A percentile compares a stretch with the other conserved stretches of the same genome.
phyloP scores from a whole-genome alignment of 2,329 filamentous ascomycete genomes.

The Lachnellula occidentalis region DNA sequence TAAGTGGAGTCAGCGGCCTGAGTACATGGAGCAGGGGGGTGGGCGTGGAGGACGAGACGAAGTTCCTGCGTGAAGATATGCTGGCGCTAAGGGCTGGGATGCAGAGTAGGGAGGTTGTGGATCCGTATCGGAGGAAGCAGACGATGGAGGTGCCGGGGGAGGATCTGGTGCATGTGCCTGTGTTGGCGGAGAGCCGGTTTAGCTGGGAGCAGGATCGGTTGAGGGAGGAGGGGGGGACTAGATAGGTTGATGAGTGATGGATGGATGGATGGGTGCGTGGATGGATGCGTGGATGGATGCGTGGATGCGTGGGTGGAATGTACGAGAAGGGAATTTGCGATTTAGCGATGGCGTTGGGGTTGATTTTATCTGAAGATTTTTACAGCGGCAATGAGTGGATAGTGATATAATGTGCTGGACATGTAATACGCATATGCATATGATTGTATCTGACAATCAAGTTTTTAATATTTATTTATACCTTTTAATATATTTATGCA shows the following conservation, averaged over 20 bases:
- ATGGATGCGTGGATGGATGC: neutral
- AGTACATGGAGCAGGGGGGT: neutral
- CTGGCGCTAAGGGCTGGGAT: slow-evolving; percentile 8
- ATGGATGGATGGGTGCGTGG: neutral
- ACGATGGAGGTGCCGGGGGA: slow-evolving; percentile 19
- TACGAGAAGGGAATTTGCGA: neutral
- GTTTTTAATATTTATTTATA: no score
- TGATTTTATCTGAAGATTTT: no score
- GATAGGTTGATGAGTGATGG: neutral
- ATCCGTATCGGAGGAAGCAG: slow-evolving; percentile 15
- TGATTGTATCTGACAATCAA: no score
- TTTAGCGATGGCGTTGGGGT: slow-evolving; percentile 11
- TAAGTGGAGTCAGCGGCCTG: neutral
- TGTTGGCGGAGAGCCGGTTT: slow-evolving; percentile 22
- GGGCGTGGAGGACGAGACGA: slow-evolving; percentile 8
- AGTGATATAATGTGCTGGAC: no score
- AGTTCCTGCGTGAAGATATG: slow-evolving; percentile 16
- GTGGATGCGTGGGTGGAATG: neutral
- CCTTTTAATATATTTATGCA: no score
- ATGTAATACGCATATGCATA: no score
- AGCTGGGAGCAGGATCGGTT: slow-evolving; percentile 24
- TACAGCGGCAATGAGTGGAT: no score
- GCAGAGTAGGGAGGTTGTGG: slow-evolving; percentile 9
- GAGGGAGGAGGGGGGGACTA: slow-evolving; percentile 9
- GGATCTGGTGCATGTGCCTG: slow-evolving; percentile 25